phyloP scores from a whole-genome alignment of 179 eudicot species.

The Silene noctiflora region DNA sequence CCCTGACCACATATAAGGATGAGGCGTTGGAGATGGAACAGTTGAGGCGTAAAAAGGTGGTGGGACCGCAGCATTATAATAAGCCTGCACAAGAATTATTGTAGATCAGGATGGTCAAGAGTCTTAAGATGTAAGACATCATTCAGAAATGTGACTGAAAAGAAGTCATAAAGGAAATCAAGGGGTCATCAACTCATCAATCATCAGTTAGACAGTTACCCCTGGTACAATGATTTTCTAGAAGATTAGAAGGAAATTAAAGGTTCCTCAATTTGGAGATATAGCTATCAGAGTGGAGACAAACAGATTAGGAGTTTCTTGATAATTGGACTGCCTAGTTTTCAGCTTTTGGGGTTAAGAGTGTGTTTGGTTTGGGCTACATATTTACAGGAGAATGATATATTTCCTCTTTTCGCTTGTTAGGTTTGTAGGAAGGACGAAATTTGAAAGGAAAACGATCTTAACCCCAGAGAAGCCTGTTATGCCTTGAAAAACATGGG shows the following conservation, averaged over 20 bases:
- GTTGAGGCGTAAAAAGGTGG: slow-evolving; percentile 77
- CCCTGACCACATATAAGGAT: slow-evolving; percentile 89
- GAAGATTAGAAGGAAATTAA: not conserved
- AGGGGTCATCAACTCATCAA: not conserved
- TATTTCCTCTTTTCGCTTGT: not conserved
- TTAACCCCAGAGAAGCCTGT: not conserved
- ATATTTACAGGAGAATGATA: not conserved
- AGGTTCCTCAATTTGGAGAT: not conserved
- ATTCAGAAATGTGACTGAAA: not conserved
- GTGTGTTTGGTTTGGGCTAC: not conserved
- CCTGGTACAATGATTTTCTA: not conserved
- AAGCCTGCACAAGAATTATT: slow-evolving; percentile 53
- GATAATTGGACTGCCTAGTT: not conserved
- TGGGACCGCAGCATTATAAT: slow-evolving; percentile 69
- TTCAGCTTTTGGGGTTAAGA: not conserved
- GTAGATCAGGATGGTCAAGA: slow-evolving; percentile 8
- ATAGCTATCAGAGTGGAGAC: not conserved
- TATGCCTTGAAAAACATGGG: not conserved
- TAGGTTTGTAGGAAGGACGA: not conserved
- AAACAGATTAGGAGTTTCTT: not conserved
- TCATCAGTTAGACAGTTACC: no score
- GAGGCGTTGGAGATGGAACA: slow-evolving; percentile 77
- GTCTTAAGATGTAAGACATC: not conserved
- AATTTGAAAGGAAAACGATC: not conserved
- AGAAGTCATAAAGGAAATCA: not conserved